Evolutionary conservation across 805 yeast species (phyloP).

Genomic region (Hanseniaspora meyeri): DNA sequence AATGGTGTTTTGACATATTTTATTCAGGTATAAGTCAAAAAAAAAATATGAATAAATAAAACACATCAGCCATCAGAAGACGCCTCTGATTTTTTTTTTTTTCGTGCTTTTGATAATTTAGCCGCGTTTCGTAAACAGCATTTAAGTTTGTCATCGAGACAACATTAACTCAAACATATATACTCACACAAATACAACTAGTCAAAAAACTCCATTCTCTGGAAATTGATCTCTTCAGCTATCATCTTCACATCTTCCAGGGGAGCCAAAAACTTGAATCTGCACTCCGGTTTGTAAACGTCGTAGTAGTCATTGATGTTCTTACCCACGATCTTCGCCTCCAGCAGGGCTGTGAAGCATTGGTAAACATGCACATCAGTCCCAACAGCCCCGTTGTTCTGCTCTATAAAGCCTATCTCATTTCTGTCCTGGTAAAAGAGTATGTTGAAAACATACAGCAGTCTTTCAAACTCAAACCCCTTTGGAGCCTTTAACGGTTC

Average conservation of each 20-base stretch:
- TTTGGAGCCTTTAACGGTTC: neutral
- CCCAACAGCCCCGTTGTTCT: neutral
- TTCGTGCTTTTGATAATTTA: too few relatives aligned
- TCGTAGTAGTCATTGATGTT: constrained; percentile 12
- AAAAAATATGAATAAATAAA: neutral
- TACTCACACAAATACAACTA: neutral
- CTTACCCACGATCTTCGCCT: neutral
- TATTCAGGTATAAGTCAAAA: neutral
- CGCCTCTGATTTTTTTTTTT: too few relatives aligned
- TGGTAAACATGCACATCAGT: neutral
- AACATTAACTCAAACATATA: neutral
- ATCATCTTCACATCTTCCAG: neutral
- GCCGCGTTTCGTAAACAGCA: too few relatives aligned
- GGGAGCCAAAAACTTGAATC: neutral
- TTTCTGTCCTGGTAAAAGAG: constrained; percentile 1
- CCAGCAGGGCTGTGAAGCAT: neutral
- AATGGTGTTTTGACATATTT: neutral
- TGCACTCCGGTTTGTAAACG: constrained; percentile 5
- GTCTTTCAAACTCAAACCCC: constrained; percentile 10
- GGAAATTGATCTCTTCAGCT: neutral
- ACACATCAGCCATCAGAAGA: neutral
- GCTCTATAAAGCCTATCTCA: neutral
- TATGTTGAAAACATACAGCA: constrained; percentile 4
- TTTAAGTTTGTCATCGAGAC: too few relatives aligned
- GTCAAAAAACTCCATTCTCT: neutral